Evolutionary conservation across 2,329 filamentous ascomycete genomes (phyloP).

Genomic region (Neofusicoccum cordaticola): DNA sequence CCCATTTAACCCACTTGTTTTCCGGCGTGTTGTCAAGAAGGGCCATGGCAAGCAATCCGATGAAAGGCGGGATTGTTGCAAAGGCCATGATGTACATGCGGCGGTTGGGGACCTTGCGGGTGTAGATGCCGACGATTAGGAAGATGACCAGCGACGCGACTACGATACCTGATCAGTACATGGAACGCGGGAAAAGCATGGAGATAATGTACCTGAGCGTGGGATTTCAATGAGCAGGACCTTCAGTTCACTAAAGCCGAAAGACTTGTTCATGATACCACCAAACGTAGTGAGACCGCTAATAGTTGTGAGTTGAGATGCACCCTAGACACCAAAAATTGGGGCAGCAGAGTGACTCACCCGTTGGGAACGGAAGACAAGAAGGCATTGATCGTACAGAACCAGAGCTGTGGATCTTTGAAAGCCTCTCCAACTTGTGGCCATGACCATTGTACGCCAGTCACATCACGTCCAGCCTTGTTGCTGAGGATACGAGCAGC

Average conservation of each 20-base stretch:
- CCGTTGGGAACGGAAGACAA: constrained; percentile 17
- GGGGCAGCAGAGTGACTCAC: neutral
- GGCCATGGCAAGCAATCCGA: constrained; percentile 34
- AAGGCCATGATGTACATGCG: constrained; percentile 35
- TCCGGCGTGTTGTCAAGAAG: constrained; percentile 31
- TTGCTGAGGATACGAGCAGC: constrained; percentile 15
- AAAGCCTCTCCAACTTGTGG: constrained; percentile 14
- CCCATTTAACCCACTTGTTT: constrained; percentile 38
- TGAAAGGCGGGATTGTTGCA: constrained; percentile 31
- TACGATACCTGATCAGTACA: neutral
- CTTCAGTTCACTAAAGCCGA: constrained; percentile 25
- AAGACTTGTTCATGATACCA: constrained; percentile 11
- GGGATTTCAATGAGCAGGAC: constrained; percentile 35
- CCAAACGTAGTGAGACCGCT: constrained; percentile 14
- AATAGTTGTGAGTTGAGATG: too few relatives aligned
- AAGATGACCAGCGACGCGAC: constrained; percentile 18
- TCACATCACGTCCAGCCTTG: constrained; percentile 14
- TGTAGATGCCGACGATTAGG: constrained; percentile 16
- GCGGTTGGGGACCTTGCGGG: constrained; percentile 19
- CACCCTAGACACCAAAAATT: too few relatives aligned
- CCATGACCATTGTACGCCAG: constrained; percentile 15
- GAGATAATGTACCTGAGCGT: constrained; percentile 19
- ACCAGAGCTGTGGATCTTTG: constrained; percentile 15
- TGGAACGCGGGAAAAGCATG: too few relatives aligned
- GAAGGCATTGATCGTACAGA: constrained; percentile 16